Evolutionary conservation across 2,329 filamentous ascomycete genomes (phyloP), one percentile per base, ranked within the genome.

Genomic region (Ceratocystis harringtonii): DNA sequence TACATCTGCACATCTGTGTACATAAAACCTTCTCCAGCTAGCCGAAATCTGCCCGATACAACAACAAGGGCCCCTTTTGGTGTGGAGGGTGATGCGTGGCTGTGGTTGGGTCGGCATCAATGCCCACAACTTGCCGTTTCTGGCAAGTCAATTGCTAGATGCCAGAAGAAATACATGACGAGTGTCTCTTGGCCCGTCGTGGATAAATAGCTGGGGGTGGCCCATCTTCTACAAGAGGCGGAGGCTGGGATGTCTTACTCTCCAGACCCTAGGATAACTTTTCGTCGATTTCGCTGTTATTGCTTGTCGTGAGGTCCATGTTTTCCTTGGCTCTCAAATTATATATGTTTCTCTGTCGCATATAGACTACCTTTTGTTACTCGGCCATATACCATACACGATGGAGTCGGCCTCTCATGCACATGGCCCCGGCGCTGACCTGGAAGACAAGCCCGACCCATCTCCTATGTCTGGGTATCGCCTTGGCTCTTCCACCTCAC

Each of bases 401-500:
- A 65, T 65, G 63, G 63, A 65, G 45, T 55, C 63, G 1, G 22
- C 25, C 12, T 57, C 22, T 3, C 22, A 32, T 25, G n/a, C 30
- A 8, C 36, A 41, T 7, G 63, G 55, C n/a, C 48, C 57, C 25
- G 66, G 17, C 10, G 62, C 36, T 17, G 63, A 61, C 58, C 58
- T 17, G 15, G 52, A 17, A 2, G 28, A 57, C 12, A 32, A 7
- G 2, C 25, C 52, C 12, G 52, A 57, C 52, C 25, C 28, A 10
- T 32, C 52, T 15, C 52, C 52, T 17, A 57, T 32, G 52, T 52
- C 48, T 22, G 62, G 58, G 4, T 64, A 62, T 12, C 66, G 48
- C 5, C 68, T 63, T 17, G 63, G 50, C 30, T 60, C 52, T 62
- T 67, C 65, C 45, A 68, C 68, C 6, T 65, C 68, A 30, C 72